Evolutionary conservation across 768 basidiomycete species (phyloP), one percentile per base, ranked within the genome.

Genomic region (Naematelia aurantialba): DNA sequence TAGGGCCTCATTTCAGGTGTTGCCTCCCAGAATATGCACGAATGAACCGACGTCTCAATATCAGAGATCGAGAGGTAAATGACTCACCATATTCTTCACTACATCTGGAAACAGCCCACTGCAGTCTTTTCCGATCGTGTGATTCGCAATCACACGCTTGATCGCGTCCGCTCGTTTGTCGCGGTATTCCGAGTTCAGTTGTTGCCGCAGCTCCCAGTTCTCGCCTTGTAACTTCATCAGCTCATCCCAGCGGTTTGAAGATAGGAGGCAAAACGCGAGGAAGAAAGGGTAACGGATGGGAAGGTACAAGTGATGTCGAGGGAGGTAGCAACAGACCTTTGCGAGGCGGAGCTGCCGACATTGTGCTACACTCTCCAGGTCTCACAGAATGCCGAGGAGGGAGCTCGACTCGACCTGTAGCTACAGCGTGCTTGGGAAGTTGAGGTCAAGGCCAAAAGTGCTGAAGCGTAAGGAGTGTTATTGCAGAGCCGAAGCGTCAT

Each of bases 101-200:
- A 98, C 94, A 79, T 98, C 91, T 5, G 94, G 93, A 75, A 98
- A 97, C 66, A 98, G 84, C 21, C 93, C 92, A 53, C 59, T 68
- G 81, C 70, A 73, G 87, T 91, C 93, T 85, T 98, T 99, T 55
- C 93, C 92, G 64, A 99, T 91, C 1, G 96, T 99, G 90, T 98
- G 97, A 63, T 91, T 93, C 55, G 96, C 94, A 76, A 99, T 97
- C 66, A 90, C 87, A 54, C 87, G 83, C 80, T 98, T 98, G 81
- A 98, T 98, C 2, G 94, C 96, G 85, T 98, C 94, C 79, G 96
- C 97, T 64, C 94, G 83, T 76, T 89, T 89, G 68, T 96, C 91
- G 61, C 86, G 84, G 79, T 94, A 97, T 74, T 96, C 89, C 74
- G 90, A 92, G 79, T 99, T 98, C 69, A 99, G 85, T 79, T 98